Percentiles rank a stretch among this genome's conserved stretches.
Evolutionary conservation across 2,329 filamentous ascomycete species (phyloP).

Genomic region (Epichloe gansuensis): DNA sequence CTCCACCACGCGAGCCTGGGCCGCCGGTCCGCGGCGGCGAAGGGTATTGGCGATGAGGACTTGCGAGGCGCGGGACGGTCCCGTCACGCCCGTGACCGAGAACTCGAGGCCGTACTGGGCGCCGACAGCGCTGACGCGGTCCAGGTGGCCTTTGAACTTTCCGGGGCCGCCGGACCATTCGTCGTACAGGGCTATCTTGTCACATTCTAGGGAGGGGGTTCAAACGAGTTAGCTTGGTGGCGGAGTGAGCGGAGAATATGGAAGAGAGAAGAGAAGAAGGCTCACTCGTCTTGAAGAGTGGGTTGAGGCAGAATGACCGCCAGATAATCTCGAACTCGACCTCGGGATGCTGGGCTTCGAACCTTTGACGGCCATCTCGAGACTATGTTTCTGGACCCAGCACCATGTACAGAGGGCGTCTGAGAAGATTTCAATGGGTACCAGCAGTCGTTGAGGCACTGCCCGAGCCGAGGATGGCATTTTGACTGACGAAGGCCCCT

Average conservation of each 20-base stretch:
- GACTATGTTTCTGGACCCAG: slow-evolving; percentile 34
- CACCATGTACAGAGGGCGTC: slow-evolving; percentile 42
- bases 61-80: slow-evolving; percentile 33
- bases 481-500: too few species aligned
- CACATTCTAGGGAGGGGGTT: slow-evolving; percentile 13
- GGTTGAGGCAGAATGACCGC: slow-evolving; percentile 34
- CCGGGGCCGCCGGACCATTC: slow-evolving; percentile 15
- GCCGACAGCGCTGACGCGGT: slow-evolving; percentile 21
- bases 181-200: slow-evolving; percentile 26
- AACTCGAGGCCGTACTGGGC: slow-evolving; percentile 27
- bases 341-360: slow-evolving; percentile 27
- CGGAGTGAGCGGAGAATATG: too few species aligned
- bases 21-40: slow-evolving; percentile 15
- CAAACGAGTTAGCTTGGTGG: too few species aligned
- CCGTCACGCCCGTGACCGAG: slow-evolving; percentile 28
- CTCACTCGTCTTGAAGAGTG: slow-evolving; percentile 17
- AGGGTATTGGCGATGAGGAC: slow-evolving; percentile 33
- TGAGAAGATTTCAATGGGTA: slow-evolving; percentile 32
- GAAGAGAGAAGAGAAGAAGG: background rate
- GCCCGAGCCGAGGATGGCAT: background rate
- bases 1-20: slow-evolving; percentile 29
- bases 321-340: slow-evolving; percentile 34
- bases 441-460: background rate
- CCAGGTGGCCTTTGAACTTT: slow-evolving; percentile 16
- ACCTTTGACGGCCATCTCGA: slow-evolving; percentile 33